Base-by-base conservation (phyloP, 345 rosid genomes). In the Rhizophora mangle region DNA sequence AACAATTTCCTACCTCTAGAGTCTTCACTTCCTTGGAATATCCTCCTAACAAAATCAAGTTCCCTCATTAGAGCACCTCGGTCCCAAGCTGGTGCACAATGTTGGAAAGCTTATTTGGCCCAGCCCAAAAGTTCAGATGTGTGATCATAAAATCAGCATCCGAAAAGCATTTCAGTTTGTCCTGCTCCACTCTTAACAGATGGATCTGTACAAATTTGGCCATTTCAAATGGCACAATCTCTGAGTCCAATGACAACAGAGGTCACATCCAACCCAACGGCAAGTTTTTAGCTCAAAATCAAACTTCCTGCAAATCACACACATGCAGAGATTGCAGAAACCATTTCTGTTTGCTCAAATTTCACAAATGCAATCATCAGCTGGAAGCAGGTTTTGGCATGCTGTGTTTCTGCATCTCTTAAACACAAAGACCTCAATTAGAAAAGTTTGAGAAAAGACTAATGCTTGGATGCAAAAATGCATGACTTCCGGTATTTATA, bases 191-290 rank as follows among this genome's bases (percentile, higher is more conserved):
- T 89, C 83, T 89, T 92, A 27, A 81, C 81, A 71, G 96, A 85
- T 55, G 87, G 78, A 49, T 96, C 98, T 87, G 75, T 90, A 24
- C 83, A 83, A 64, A 96, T 90, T 80, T 86, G 93, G 61, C 87
- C 93, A 49, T 96, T 96, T 13, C 92, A 89, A 59, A 92, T 90
- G 5, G 99, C 99, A 80, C 99, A 95, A 74, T 92, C 99, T 2
- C 96, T 89, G 98, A 64, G 98, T 92, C 98, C 99, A 95, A 59
- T 95, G 99, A 67, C 96, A 90, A 69, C 97, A 95, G 76, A 95
- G 73, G 39, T 92, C 99, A 1, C 99, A 95, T n/a, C 99, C 98
- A 29, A 95, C 82, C 99, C 99, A 95, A 68, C 98, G 96, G 76
- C 97, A 92, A 5, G 99, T 90, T 76, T 95, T 92, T 68, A 90